phyloP scores from a whole-genome alignment of 345 rosid genomes.

The Salix udensis region DNA sequence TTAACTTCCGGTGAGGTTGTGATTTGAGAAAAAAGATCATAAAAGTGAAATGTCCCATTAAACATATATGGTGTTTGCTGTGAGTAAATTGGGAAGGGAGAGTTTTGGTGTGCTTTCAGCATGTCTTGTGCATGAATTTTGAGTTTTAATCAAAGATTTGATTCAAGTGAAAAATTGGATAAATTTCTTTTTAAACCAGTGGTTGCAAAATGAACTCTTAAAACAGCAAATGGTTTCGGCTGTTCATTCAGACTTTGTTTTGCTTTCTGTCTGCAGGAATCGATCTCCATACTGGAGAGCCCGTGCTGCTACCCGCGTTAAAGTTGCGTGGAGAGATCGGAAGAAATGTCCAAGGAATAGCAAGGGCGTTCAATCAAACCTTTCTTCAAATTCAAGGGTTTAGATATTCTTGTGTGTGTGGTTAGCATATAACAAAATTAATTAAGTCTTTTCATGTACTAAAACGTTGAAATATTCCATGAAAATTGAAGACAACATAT shows the following conservation, averaged over 20 bases:
- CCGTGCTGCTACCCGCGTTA: slow-evolving; percentile 56
- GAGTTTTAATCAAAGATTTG: neutral
- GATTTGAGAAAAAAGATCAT: neutral
- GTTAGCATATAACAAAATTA: no score
- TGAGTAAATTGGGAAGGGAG: neutral
- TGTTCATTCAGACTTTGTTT: neutral
- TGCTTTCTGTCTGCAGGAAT: slow-evolving; percentile 40
- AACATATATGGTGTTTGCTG: neutral
- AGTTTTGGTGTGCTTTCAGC: neutral
- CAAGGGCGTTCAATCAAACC: slow-evolving; percentile 16
- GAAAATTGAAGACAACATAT: neutral
- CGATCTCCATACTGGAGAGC: slow-evolving; percentile 78
- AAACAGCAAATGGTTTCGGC: neutral
- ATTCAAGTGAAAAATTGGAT: neutral
- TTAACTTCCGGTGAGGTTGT: neutral
- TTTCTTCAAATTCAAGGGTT: neutral
- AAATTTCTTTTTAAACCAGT: neutral
- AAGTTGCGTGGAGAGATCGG: slow-evolving; percentile 84
- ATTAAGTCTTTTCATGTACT: neutral
- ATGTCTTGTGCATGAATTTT: neutral
- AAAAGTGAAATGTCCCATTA: neutral
- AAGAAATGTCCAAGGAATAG: slow-evolving; percentile 46
- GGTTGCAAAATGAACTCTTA: neutral
- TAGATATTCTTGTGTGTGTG: neutral
- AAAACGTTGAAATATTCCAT: neutral